A percentile compares a stretch with the other conserved stretches of the same genome.
phyloP scores from a whole-genome alignment of 805 yeast genomes.

The Candida ulmi region DNA sequence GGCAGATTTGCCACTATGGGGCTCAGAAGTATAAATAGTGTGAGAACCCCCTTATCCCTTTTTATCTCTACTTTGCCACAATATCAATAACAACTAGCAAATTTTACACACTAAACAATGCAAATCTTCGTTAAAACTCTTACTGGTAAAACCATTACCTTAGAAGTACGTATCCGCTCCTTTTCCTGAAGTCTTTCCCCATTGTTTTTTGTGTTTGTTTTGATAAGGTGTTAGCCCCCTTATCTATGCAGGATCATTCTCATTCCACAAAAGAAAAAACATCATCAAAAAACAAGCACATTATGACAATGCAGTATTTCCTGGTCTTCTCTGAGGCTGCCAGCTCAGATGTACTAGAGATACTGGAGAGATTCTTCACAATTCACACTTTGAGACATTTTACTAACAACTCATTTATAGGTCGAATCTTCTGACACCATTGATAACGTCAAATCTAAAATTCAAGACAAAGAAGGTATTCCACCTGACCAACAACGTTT shows the following conservation, averaged over 20 bases:
- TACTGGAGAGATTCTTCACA: too few species aligned
- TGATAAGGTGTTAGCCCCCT: slow-evolving; percentile 12
- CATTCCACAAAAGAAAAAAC: not conserved
- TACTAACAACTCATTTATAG: slow-evolving; percentile 18
- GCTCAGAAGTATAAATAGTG: slow-evolving; percentile 3
- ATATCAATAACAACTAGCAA: slow-evolving; percentile 8
- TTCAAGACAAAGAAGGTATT: slow-evolving; percentile 94
- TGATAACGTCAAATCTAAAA: slow-evolving; percentile 92
- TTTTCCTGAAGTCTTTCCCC: not conserved
- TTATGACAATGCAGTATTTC: too few species aligned
- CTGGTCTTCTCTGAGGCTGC: too few species aligned
- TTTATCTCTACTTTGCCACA: slow-evolving; percentile 1
- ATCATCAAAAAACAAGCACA: too few species aligned
- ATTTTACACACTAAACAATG: slow-evolving; percentile 44
- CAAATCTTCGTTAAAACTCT: slow-evolving; percentile 87
- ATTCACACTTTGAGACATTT: not conserved
- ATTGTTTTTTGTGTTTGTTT: slow-evolving; percentile 1
- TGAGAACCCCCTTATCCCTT: not conserved
- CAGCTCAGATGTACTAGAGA: too few species aligned
- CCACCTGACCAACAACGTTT: slow-evolving; percentile 97
- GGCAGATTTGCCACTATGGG: too few species aligned
- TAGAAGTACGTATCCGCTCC: slow-evolving; percentile 38
- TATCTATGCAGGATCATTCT: slow-evolving; percentile 4
- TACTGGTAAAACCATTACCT: slow-evolving; percentile 86
- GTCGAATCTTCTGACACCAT: slow-evolving; percentile 94